Conservation (phyloP, 208 protist genomes). For the Trypanosoma caninum region DNA sequence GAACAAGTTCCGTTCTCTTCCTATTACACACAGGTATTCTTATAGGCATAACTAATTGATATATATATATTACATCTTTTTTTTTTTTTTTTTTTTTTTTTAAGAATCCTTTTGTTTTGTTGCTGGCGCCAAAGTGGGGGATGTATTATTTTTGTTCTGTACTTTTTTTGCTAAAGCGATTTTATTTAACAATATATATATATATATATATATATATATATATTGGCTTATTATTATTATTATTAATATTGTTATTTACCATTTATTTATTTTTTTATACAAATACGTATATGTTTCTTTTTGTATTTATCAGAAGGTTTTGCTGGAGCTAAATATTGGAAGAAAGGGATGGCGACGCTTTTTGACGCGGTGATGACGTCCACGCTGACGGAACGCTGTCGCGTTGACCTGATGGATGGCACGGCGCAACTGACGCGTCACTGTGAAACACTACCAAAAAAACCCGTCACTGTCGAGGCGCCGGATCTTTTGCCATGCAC, state of each 20-base stretch:
- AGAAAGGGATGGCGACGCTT: constrained; percentile 47
- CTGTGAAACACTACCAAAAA: constrained; percentile 52
- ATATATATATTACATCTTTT: too few species aligned
- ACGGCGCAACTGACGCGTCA: constrained; percentile 59
- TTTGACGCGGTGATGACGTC: constrained; percentile 55
- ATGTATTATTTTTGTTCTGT: background rate
- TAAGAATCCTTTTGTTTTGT: background rate
- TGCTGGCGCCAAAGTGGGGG: background rate
- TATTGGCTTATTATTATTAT: too few species aligned
- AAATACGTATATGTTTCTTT: too few species aligned
- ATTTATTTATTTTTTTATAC: too few species aligned
- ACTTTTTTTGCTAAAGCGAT: background rate
- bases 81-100: background rate
- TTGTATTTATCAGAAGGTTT: background rate
- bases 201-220: too few species aligned
- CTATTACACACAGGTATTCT: background rate
- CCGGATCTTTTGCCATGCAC: constrained; percentile 46
- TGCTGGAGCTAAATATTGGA: background rate
- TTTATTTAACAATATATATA: too few species aligned
- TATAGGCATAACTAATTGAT: background rate
- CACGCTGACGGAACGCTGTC: constrained; percentile 60
- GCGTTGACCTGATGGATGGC: constrained; percentile 63
- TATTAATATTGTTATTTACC: too few species aligned
- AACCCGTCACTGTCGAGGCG: constrained; percentile 35
- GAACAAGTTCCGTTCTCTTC: constrained; percentile 5